Base-by-base conservation (phyloP, 805 yeast genomes). In the Barnettozyma pratensis region DNA sequence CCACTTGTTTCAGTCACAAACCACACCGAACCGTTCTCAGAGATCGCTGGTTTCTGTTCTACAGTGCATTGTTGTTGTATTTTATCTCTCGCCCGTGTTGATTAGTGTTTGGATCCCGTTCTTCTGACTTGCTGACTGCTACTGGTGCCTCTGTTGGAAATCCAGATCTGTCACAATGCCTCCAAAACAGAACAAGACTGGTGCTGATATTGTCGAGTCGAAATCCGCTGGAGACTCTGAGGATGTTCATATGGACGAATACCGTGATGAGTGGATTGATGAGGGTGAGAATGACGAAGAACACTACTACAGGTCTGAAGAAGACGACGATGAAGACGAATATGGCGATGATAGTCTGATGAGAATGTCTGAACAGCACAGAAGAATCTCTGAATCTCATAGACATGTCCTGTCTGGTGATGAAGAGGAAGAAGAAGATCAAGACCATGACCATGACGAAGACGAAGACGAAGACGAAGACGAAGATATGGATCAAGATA, bases 301-400 rank as follows among this genome's bases (percentile, higher is more conserved):
- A 10, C 42, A 40, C 10, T 29, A 30, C 19, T 29, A 35, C 7
- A 44, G 39, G n/a, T 36, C 47, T 36, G 52, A 41, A n/a, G 41
- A 38, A 25, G 50, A 46, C 1, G 48, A 44, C 2, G 49, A 50
- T 9, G 58, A 53, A 4, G 42, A 31, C 6, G 62, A 57, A 7
- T 65, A 61, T 11, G 65, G 42, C 11, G 62, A 55, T 7, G 49
- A 57, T 0, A 62, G 72, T 4, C 54, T 77, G 28, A 56, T 57
- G 5, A 58, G 79, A 39, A 56, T 76, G 41, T 66, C 77, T 7
- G 73, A 69, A 12, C 74, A 72, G 37, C 67, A 67, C 46, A 58
- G 70, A 49, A 53, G 69, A 12, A 62, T 57, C 48, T 66, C 71
- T 2, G 64, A 61, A 43, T 56, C 61, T 9, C 48, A 52, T 19